Conservation (phyloP, 495 filamentous ascomycete species). For the Pyrenula aspistea region DNA sequence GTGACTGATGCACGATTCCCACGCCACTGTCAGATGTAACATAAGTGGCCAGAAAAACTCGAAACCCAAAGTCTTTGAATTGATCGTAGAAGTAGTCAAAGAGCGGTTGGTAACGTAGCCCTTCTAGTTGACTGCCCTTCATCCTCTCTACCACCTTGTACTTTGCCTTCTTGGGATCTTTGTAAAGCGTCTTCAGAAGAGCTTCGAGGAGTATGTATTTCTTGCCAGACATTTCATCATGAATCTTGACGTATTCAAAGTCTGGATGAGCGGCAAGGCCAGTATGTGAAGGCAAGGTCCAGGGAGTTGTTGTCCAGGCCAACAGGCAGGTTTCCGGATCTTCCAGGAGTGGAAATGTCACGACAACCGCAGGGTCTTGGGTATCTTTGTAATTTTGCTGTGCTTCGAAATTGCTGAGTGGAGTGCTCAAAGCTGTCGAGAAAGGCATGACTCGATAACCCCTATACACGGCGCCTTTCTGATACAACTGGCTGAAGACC, state of each 20-base stretch:
- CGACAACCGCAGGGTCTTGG: constrained; percentile 84
- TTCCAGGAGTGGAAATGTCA: constrained; percentile 70
- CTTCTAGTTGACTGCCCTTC: constrained; percentile 78
- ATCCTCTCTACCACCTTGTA: constrained; percentile 75
- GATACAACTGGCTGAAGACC: constrained; percentile 87
- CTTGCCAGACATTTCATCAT: constrained; percentile 67
- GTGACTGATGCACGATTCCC: constrained; percentile 90
- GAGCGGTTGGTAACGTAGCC: constrained; percentile 83
- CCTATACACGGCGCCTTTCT: constrained; percentile 80
- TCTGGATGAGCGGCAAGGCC: constrained; percentile 75
- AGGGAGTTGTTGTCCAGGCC: constrained; percentile 93
- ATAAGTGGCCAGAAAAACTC: constrained; percentile 75
- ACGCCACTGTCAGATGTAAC: constrained; percentile 90
- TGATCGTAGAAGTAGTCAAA: constrained; percentile 92
- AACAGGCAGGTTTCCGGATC: constrained; percentile 66
- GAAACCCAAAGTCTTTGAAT: constrained; percentile 82
- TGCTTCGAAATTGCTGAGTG: constrained; percentile 87
- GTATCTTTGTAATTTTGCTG: constrained; percentile 92
- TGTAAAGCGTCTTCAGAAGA: constrained; percentile 77
- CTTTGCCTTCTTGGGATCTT: constrained; percentile 95
- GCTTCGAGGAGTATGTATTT: constrained; percentile 84
- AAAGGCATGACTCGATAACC: constrained; percentile 91
- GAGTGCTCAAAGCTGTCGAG: constrained; percentile 81
- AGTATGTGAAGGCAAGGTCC: constrained; percentile 83
- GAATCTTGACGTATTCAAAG: constrained; percentile 89